These are phyloP conservation scores for Aspergillus sclerotioniger DNA, from an alignment of 495 filamentous ascomycete species.

Conservation along the genomic window DNA sequence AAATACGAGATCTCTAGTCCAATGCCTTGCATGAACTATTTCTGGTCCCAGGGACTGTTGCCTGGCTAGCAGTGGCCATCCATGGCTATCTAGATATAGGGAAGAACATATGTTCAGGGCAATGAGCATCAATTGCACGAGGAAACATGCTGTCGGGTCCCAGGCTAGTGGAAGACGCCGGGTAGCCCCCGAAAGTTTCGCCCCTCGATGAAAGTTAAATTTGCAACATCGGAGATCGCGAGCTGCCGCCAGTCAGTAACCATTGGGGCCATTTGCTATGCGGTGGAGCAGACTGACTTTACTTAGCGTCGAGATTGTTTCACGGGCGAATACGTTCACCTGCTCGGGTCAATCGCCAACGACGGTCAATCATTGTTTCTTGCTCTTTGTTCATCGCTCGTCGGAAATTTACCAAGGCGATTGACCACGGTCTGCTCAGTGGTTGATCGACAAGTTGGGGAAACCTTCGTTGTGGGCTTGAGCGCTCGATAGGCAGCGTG, in stretches of 20 bases:
- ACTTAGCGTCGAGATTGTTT: neutral
- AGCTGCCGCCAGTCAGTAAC: neutral
- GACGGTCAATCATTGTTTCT: neutral
- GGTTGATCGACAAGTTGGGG: neutral
- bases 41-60: neutral
- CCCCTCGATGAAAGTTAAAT: neutral
- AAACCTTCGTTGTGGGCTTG: neutral
- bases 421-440: neutral
- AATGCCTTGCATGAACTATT: neutral
- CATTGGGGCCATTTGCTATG: neutral
- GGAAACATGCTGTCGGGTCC: neutral
- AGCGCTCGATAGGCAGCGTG: slow-evolving; percentile 1
- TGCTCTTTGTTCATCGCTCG: neutral
- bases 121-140: neutral
- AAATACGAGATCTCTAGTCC: neutral
- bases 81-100: neutral
- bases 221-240: neutral
- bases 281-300: neutral
- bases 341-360: slow-evolving; percentile 1
- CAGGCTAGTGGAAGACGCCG: neutral
- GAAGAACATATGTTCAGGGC: neutral
- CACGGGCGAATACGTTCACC: neutral
- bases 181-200: neutral
- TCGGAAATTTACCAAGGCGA: neutral
- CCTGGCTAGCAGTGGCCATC: neutral